phyloP scores from a whole-genome alignment of 2,329 filamentous ascomycete genomes.

The Neofusicoccum sp. region DNA sequence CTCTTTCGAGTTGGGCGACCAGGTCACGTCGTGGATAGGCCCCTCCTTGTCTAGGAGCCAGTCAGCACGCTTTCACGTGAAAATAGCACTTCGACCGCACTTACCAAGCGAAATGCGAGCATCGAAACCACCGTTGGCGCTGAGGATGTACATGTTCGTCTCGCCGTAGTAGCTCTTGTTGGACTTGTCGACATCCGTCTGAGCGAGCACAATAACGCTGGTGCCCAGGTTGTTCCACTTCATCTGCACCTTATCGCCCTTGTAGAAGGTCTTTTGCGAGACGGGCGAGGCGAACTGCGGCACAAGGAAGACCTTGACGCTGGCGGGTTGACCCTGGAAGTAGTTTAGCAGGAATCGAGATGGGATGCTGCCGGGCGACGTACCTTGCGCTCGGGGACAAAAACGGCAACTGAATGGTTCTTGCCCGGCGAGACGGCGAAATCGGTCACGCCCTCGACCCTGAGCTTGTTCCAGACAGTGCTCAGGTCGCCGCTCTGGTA shows the following conservation, averaged over 20 bases:
- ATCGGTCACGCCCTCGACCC: constrained; percentile 83
- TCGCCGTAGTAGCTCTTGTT: constrained; percentile 99
- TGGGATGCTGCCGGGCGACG: constrained; percentile 25
- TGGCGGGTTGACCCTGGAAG: constrained; percentile 78
- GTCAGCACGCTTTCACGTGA: not conserved
- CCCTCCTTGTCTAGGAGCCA: constrained; percentile 77
- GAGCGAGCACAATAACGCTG: constrained; percentile 87
- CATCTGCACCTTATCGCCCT: constrained; percentile 96
- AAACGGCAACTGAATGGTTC: constrained; percentile 89
- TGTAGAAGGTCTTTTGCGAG: constrained; percentile 98
- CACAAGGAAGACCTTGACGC: constrained; percentile 91
- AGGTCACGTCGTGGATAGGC: constrained; percentile 96
- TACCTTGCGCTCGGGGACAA: constrained; percentile 93
- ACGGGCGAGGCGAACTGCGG: constrained; percentile 79
- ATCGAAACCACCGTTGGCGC: constrained; percentile 87
- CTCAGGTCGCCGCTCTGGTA: constrained; percentile 83
- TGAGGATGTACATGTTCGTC: constrained; percentile 93
- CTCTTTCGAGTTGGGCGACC: constrained; percentile 96
- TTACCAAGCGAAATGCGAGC: constrained; percentile 76
- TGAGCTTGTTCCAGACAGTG: constrained; percentile 92
- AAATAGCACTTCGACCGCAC: constrained; percentile 22
- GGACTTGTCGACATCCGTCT: constrained; percentile 96
- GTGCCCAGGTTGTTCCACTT: constrained; percentile 97
- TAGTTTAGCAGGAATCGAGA: constrained; percentile 20
- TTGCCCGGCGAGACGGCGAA: constrained; percentile 88